phyloP scores from a whole-genome alignment of 2,329 filamentous ascomycete species.

The Penicillium sp. region DNA sequence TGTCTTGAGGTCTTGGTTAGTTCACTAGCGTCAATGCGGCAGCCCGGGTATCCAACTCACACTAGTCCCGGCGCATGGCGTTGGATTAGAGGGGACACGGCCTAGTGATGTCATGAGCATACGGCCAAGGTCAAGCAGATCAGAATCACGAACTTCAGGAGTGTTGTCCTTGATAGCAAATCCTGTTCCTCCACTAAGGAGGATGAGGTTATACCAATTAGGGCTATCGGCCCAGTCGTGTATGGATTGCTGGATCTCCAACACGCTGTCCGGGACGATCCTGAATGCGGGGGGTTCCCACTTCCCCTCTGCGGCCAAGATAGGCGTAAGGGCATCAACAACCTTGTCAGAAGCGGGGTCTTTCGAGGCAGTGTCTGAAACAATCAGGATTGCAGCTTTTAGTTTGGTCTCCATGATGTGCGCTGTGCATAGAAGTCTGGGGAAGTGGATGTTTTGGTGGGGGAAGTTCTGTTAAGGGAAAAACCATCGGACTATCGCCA shows the following conservation, averaged over 20 bases:
- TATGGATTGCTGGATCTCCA: constrained; percentile 73
- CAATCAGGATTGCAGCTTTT: constrained; percentile 74
- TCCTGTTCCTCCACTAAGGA: constrained; percentile 90
- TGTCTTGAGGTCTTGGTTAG: constrained; percentile 55
- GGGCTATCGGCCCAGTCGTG: constrained; percentile 70
- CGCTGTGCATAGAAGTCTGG: constrained; percentile 8
- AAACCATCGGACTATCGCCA: constrained; percentile 19
- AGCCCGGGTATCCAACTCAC: constrained; percentile 44
- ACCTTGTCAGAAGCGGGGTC: constrained; percentile 79
- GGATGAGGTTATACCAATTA: constrained; percentile 67
- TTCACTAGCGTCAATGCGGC: constrained; percentile 7
- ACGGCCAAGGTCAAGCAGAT: not conserved
- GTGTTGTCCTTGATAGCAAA: constrained; percentile 84
- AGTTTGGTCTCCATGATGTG: constrained; percentile 47
- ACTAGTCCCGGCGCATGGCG: constrained; percentile 86
- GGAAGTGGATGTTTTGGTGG: constrained; percentile 13
- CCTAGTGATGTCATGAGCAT: constrained; percentile 51
- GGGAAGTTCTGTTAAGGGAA: constrained; percentile 9
- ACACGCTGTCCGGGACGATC: constrained; percentile 76
- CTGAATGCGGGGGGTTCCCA: constrained; percentile 69
- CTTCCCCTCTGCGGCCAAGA: constrained; percentile 67
- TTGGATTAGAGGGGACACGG: constrained; percentile 74
- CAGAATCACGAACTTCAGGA: constrained; percentile 67
- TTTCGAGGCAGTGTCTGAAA: constrained; percentile 84
- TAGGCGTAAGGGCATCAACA: constrained; percentile 63